A percentile compares a stretch with the other conserved stretches of the same genome.
Evolutionary conservation across 2,329 filamentous ascomycete genomes (phyloP).

Genomic region (Ascosphaera pollenicola): DNA sequence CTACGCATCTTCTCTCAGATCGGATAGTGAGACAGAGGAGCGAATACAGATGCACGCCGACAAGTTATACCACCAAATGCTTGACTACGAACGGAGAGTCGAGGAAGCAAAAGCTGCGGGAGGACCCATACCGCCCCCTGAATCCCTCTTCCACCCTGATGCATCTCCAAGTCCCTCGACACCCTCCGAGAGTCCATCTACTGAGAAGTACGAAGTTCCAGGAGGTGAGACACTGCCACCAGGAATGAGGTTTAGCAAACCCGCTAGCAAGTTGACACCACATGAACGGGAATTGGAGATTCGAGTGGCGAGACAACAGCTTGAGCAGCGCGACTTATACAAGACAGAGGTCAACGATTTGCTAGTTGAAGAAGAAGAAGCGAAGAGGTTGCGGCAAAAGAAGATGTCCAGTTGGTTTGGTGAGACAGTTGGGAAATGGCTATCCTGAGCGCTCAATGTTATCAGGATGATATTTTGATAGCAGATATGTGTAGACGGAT

Average conservation of each 20-base stretch:
- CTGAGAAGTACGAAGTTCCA: conserved; percentile 13
- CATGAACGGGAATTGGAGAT: conserved; percentile 25
- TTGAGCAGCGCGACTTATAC: conserved; percentile 17
- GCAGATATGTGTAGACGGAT: too few species aligned
- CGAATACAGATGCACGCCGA: conserved; percentile 93
- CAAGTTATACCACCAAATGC: conserved; percentile 66
- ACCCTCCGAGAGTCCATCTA: conserved; percentile 1
- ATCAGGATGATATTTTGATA: too few species aligned
- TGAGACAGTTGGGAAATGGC: conserved; percentile 20
- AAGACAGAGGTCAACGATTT: conserved; percentile 15
- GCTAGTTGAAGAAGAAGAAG: conserved; percentile 16
- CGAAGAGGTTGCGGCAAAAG: conserved; percentile 16
- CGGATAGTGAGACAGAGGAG: conserved; percentile 49
- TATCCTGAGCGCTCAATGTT: conserved; percentile 12
- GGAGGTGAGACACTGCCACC: conserved; percentile 15
- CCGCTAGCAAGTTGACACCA: conserved; percentile 20
- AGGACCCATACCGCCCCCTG: conserved; percentile 19
- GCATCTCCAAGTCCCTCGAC: conserved; percentile 6
- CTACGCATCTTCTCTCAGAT: conserved; percentile 49
- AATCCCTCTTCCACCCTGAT: conserved; percentile 22
- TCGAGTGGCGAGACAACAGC: conserved; percentile 15
- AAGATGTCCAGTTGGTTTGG: conserved; percentile 21
- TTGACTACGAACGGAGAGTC: conserved; percentile 57
- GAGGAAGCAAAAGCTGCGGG: conserved; percentile 31
- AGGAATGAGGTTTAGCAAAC: conserved; percentile 16